A percentile compares a stretch with the other conserved stretches of the same genome.
Evolutionary conservation across 169 alveolate species (phyloP).

Genomic region (Perkinsus chesapeaki): DNA sequence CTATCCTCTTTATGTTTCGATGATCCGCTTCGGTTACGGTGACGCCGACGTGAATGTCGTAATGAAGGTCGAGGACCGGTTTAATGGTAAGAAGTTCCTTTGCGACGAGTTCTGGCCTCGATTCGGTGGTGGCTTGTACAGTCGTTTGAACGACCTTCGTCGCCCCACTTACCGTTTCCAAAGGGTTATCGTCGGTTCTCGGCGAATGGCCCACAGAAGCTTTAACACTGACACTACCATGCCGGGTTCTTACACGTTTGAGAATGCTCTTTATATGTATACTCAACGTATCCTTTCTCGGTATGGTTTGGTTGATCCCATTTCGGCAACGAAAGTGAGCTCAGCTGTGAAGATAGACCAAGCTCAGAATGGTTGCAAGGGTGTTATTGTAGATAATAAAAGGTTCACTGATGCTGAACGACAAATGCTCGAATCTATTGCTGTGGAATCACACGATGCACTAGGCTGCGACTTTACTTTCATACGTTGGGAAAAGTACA

Average conservation of each 20-base stretch:
- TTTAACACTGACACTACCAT: neutral
- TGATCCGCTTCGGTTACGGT: neutral
- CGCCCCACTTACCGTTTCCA: neutral
- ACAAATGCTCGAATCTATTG: neutral
- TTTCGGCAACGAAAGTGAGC: neutral
- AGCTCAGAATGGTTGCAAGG: neutral
- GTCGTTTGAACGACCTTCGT: neutral
- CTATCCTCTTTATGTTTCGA: neutral
- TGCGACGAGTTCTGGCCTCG: neutral
- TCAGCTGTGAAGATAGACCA: neutral
- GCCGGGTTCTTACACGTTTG: neutral
- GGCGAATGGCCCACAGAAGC: neutral
- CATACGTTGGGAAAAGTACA: neutral
- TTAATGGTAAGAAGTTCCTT: neutral
- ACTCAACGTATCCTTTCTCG: neutral
- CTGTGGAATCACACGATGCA: neutral
- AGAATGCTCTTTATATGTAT: neutral
- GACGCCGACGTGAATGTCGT: neutral
- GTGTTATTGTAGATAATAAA: neutral
- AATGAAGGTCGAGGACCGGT: neutral
- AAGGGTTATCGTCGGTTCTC: neutral
- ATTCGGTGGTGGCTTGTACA: neutral
- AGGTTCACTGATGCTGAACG: neutral
- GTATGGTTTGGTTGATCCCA: neutral
- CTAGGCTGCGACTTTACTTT: neutral